Evolutionary conservation across 306 rosid species (phyloP).

Genomic region (Delonix regia): DNA sequence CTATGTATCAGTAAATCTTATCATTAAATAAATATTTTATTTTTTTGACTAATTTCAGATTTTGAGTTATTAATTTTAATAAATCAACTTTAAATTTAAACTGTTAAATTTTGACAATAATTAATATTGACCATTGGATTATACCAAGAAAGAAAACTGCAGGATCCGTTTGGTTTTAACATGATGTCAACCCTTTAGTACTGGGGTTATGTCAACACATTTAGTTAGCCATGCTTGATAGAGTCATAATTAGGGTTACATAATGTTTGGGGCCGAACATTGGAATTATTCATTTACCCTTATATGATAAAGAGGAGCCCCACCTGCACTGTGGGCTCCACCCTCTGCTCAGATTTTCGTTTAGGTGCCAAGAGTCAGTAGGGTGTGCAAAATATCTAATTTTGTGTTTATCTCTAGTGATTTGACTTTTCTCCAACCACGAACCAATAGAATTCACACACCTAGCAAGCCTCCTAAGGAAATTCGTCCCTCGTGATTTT

Average conservation of each 20-base stretch:
- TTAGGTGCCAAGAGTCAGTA: not conserved
- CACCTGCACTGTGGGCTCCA: constrained; percentile 42
- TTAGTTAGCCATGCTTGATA: not conserved
- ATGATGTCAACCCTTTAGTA: not conserved
- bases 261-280: constrained; percentile 37
- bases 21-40: too few species aligned
- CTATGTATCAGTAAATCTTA: too few species aligned
- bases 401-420: not conserved
- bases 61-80: too few species aligned
- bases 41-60: too few species aligned
- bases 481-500: not conserved
- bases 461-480: not conserved
- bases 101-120: too few species aligned
- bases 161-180: too few species aligned
- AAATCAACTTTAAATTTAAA: too few species aligned
- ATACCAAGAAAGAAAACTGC: too few species aligned
- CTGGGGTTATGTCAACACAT: constrained; percentile 19
- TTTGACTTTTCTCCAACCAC: not conserved
- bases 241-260: constrained; percentile 43
- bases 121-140: too few species aligned
- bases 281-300: constrained; percentile 36
- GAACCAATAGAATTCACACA: not conserved
- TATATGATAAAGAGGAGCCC: constrained; percentile 31
- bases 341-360: not conserved
- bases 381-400: not conserved